Conservation (phyloP, 2,329 filamentous ascomycete species). For the Aspergillus novofumigatus region DNA sequence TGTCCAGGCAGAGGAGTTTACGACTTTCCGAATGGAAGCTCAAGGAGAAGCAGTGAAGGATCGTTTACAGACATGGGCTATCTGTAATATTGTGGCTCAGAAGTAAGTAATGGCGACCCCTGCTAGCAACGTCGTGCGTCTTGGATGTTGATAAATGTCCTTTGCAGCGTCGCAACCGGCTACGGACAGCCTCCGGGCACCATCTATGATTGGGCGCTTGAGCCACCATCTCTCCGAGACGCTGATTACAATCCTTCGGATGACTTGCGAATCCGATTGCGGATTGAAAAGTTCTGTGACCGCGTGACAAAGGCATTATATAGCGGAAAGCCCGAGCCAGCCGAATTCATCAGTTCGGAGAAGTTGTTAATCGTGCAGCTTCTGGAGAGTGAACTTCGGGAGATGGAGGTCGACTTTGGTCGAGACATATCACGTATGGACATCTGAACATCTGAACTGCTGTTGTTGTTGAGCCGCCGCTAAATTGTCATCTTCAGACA, state of each 20-base stretch:
- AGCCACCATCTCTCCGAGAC: slow-evolving; percentile 41
- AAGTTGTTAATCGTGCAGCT: slow-evolving; percentile 42
- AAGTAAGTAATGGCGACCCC: slow-evolving; percentile 41
- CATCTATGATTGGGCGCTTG: slow-evolving; percentile 55
- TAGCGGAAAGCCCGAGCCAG: slow-evolving; percentile 52
- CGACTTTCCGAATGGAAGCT: slow-evolving; percentile 47
- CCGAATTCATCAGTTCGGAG: slow-evolving; percentile 43
- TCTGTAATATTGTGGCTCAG: slow-evolving; percentile 65
- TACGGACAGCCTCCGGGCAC: slow-evolving; percentile 62
- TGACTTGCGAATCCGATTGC: slow-evolving; percentile 48
- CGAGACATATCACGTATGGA: slow-evolving; percentile 31
- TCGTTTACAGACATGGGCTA: slow-evolving; percentile 61
- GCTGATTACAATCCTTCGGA: slow-evolving; percentile 46
- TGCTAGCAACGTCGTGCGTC: neutral
- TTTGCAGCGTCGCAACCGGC: slow-evolving; percentile 54
- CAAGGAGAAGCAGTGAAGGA: slow-evolving; percentile 60
- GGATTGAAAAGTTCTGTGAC: slow-evolving; percentile 56
- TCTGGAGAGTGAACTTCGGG: slow-evolving; percentile 42
- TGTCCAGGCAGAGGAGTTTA: slow-evolving; percentile 55
- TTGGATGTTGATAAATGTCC: slow-evolving; percentile 9
- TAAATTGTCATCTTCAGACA: slow-evolving; percentile 23
- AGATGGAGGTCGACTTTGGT: slow-evolving; percentile 51
- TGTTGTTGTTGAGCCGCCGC: neutral
- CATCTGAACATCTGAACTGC: neutral
- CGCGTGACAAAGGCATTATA: slow-evolving; percentile 55